Conservation (phyloP, 371 early-diverging fungal genomes). For the Parasitella parasitica region DNA sequence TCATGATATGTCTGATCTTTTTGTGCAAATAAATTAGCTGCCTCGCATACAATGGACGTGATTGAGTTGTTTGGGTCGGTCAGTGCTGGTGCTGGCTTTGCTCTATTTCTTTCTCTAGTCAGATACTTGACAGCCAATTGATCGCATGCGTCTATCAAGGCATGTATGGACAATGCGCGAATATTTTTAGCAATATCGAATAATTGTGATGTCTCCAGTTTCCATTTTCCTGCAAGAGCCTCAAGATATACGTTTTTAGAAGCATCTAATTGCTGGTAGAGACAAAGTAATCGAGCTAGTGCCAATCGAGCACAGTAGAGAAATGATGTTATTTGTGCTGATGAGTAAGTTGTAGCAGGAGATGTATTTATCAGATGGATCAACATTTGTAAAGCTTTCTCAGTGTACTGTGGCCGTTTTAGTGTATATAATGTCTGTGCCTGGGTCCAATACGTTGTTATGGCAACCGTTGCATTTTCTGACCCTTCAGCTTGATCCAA, state of each 20-base stretch:
- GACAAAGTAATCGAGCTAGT: conserved; percentile 29
- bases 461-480: conserved; percentile 14
- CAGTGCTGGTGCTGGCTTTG: conserved; percentile 14
- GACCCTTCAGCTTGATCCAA: conserved; percentile 1
- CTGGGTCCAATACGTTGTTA: conserved; percentile 25
- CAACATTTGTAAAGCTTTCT: conserved; percentile 14
- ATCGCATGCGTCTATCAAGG: conserved; percentile 1
- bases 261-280: conserved; percentile 21
- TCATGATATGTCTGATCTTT: neutral
- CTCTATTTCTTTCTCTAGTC: conserved; percentile 22
- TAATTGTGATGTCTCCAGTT: conserved; percentile 12
- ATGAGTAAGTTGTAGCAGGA: neutral
- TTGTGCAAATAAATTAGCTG: conserved; percentile 24
- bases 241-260: conserved; percentile 12
- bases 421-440: conserved; percentile 25
- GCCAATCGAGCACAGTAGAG: conserved; percentile 22
- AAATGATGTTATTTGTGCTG: conserved; percentile 15
- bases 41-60: conserved; percentile 19
- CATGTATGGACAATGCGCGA: neutral
- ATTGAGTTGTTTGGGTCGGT: conserved; percentile 21
- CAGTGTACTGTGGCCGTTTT: conserved; percentile 24
- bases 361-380: neutral
- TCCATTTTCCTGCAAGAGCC: conserved; percentile 24
- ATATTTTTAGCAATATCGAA: conserved; percentile 8
- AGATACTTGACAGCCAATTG: conserved; percentile 14